Evolutionary conservation across 768 basidiomycete genomes (phyloP).

Genomic region (Mycena vitilis): DNA sequence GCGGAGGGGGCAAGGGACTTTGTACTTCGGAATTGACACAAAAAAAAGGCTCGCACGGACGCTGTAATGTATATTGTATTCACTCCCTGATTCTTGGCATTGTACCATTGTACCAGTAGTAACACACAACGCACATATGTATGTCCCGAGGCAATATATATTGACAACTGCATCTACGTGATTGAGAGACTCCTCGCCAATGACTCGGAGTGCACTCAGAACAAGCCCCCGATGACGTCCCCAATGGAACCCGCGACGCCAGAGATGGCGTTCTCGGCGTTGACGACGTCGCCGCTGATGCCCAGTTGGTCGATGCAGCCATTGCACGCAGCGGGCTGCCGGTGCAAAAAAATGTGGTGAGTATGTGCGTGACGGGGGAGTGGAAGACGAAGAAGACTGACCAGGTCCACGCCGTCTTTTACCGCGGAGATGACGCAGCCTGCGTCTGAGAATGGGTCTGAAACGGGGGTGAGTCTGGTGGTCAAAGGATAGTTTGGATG

Average conservation of each 20-base stretch:
- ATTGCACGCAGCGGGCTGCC: constrained; percentile 14
- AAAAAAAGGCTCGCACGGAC: too few relatives aligned
- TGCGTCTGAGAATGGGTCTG: constrained; percentile 17
- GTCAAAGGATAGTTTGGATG: too few relatives aligned
- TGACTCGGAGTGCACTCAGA: constrained; percentile 9
- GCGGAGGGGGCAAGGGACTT: too few relatives aligned
- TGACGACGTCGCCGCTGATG: neutral
- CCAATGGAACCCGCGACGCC: neutral
- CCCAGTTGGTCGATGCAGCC: constrained; percentile 21
- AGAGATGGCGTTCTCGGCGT: constrained; percentile 13
- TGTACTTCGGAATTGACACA: too few relatives aligned
- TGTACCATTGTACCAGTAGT: too few relatives aligned
- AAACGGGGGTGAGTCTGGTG: neutral
- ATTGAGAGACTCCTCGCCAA: neutral
- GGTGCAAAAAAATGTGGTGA: neutral
- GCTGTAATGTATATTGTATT: too few relatives aligned
- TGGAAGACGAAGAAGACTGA: neutral
- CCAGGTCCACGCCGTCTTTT: constrained; percentile 1
- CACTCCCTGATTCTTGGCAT: too few relatives aligned
- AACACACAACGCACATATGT: too few relatives aligned
- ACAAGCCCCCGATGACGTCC: constrained; percentile 14
- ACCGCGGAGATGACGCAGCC: constrained; percentile 9
- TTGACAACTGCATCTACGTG: constrained; percentile 4
- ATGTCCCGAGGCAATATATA: constrained; percentile 22
- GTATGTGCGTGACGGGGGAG: too few relatives aligned